Base-by-base conservation (phyloP, 1,284 basidiomycete species). In the Boletus hoseneyae region DNA sequence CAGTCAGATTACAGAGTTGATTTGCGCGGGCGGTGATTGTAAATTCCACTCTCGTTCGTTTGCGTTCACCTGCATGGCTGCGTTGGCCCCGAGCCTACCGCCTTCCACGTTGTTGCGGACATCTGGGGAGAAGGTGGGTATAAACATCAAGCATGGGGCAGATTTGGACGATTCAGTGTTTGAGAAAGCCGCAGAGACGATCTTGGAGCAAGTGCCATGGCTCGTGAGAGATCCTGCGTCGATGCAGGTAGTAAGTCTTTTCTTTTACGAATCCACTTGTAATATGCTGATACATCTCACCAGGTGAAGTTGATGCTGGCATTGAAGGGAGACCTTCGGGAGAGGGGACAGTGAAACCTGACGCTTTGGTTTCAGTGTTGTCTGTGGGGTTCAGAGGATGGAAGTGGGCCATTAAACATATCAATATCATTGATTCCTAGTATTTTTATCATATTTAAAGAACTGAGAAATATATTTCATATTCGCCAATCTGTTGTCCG, bases 141-240 rank as follows among this genome's bases (percentile, higher is more conserved):
- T 10, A n/a, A 37, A 27, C n/a, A 15, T 3, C 29, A 1, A 6
- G 4, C 2, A 2, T 4, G 38, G 36, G 12, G 3, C 3, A 1
- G 43, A 44, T 6, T 6, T 54, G 13, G 40, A 51, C 4, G 55
- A 52, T 40, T 33, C 39, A 0, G 13, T 52, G 10, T 52, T 60
- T 12, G 58, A 57, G 38, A 8, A 42, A 29, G 30, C 8, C 3
- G 29, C 56, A 9, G 51, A 57, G 37, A 19, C 27, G 2, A 47
- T 55, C 1, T 13, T 55, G 47, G 32, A 2, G 0, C 44, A 34
- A 15, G 10, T 46, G 2, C 47, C 51, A 2, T 43, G 54, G 55
- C 29, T 48, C 19, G 18, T 48, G 2, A 15, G 8, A 1, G 57
- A 54, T 1, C 3, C 30, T 1, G 36, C 9, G 8, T 43, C 45